A percentile compares a stretch with the other conserved stretches of the same genome.
Evolutionary conservation across 2,329 filamentous ascomycete genomes (phyloP).

Genomic region (Scedosporium dehoogii): DNA sequence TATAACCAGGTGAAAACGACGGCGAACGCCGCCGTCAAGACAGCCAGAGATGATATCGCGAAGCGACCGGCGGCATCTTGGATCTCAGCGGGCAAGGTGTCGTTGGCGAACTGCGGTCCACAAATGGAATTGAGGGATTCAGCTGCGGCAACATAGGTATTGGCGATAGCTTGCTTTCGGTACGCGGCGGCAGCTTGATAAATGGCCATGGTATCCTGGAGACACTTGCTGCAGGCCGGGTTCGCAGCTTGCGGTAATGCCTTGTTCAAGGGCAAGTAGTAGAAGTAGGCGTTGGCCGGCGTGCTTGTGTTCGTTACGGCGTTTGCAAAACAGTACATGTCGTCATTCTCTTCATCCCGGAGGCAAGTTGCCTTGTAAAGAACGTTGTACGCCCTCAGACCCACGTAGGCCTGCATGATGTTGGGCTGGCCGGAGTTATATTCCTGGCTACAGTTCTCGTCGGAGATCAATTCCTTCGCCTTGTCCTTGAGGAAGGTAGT

Average conservation of each 20-base stretch:
- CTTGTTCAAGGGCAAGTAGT: constrained; percentile 74
- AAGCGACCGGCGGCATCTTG: constrained; percentile 8
- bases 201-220: constrained; percentile 71
- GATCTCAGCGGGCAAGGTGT: constrained; percentile 9
- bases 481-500: constrained; percentile 51
- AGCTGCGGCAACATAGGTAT: constrained; percentile 63
- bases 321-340: constrained; percentile 71
- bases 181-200: constrained; percentile 63
- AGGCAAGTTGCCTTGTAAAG: constrained; percentile 77
- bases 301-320: constrained; percentile 68
- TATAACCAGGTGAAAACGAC: background rate
- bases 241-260: constrained; percentile 53
- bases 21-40: background rate
- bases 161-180: constrained; percentile 53
- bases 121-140: constrained; percentile 60
- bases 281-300: constrained; percentile 67
- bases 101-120: constrained; percentile 36
- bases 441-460: constrained; percentile 62
- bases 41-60: background rate
- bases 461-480: constrained; percentile 52
- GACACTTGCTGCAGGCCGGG: constrained; percentile 69
- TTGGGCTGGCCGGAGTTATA: constrained; percentile 55
- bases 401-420: constrained; percentile 65
- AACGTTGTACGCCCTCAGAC: constrained; percentile 65
- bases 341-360: constrained; percentile 49